A percentile compares a stretch with the other conserved stretches of the same genome.
Evolutionary conservation across 2,329 filamentous ascomycete genomes (phyloP).

Genomic region (Cladophialophora psammophila): DNA sequence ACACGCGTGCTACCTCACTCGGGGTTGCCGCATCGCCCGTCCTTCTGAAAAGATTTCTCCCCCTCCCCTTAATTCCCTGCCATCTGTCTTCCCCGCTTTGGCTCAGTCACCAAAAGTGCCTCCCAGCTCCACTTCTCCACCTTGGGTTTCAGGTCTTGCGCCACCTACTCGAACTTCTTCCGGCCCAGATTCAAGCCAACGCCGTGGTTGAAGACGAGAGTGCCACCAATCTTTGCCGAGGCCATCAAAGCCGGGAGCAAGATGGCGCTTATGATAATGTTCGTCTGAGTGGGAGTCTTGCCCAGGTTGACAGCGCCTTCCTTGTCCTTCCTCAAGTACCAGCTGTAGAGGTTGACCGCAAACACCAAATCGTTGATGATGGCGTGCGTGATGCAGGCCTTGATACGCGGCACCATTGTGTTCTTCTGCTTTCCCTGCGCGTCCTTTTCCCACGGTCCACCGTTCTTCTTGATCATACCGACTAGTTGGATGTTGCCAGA

Average conservation of each 20-base stretch:
- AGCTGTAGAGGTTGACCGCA: conserved; percentile 39
- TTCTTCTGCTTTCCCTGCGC: conserved; percentile 38
- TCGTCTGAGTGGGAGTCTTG: conserved; percentile 36
- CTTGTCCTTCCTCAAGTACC: conserved; percentile 40
- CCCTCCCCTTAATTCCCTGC: neutral
- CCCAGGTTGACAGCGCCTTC: conserved; percentile 34
- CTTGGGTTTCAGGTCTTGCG: too few species aligned
- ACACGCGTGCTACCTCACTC: neutral
- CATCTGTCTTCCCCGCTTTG: neutral
- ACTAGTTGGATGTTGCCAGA: conserved; percentile 40
- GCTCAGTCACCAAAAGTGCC: neutral
- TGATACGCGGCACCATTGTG: conserved; percentile 42
- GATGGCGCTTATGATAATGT: conserved; percentile 36
- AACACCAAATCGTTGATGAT: conserved; percentile 40
- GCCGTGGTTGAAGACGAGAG: conserved; percentile 40
- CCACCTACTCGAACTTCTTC: conserved; percentile 37
- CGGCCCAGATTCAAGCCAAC: conserved; percentile 40
- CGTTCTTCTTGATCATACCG: conserved; percentile 42
- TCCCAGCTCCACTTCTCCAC: neutral
- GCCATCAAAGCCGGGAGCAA: conserved; percentile 35
- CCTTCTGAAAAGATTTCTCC: neutral
- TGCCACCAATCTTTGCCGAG: conserved; percentile 38
- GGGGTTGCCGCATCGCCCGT: neutral
- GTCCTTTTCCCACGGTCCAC: conserved; percentile 41
- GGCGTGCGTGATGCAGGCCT: conserved; percentile 40